Evolutionary conservation across 75 land plant genomes (phyloP), one percentile per base, ranked within the genome.

Genomic region (Pinus albicaulis): DNA sequence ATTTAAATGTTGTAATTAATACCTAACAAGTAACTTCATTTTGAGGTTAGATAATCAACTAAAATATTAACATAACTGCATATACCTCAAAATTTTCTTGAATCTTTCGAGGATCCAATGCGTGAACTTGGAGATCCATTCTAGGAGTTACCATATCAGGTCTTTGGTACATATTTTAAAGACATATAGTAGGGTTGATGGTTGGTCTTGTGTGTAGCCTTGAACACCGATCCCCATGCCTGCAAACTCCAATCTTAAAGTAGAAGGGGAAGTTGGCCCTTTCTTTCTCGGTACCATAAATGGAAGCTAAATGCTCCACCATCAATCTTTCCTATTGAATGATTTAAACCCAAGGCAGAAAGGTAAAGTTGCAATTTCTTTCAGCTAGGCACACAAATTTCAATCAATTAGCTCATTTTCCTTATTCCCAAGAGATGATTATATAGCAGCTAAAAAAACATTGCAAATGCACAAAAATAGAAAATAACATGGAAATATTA

Each of bases 171-270:
- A 82, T 82, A 56, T 82, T 82, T 25, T 80, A 82, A 38, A 82
- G 72, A 44, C 77, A 81, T 22, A 77, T 74, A 31, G 83, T 82
- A 55, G 83, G 83, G 34, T 81, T 82, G 57, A 82, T 82, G 13
- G 83, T 78, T 4, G 83, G 83, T 56, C 79, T 55, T 41, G 79
- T 82, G 66, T 82, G 83, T 23, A 82, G 55, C 41, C 83, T 68
- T 44, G 83, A 82, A 74, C 83, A 82, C 57, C 83, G 80, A 60
- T 82, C 83, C 44, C 83, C 83, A 78, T 82, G 83, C n/a, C 80
- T 73, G 56, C 80, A 82, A 4, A 81, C 83, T 31, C 83, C 83
- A 15, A 82, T 82, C 76, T 82, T 82, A 59, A 82, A 77, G 57
- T 82, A 82, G 56, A 82, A 82, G 5, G 76, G 83, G 57, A 80